Evolutionary conservation across 441 rosid species (phyloP).

Genomic region (Macaranga tanarius): DNA sequence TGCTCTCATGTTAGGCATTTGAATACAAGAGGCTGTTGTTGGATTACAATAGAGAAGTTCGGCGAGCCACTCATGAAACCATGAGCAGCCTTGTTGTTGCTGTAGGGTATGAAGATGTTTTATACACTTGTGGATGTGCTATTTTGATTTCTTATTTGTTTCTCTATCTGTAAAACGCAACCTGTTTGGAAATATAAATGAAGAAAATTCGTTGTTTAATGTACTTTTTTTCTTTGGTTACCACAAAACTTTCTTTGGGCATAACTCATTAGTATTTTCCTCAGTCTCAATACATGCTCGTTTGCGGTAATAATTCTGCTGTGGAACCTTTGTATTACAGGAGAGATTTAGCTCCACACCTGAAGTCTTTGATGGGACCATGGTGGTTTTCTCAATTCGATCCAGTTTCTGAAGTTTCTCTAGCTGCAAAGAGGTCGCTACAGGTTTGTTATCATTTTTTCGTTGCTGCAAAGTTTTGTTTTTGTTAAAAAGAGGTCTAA

Average conservation of each 20-base stretch:
- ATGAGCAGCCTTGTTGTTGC: constrained; percentile 72
- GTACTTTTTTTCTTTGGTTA: not conserved
- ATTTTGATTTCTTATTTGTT: not conserved
- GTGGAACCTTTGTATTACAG: constrained; percentile 42
- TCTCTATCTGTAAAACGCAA: constrained; percentile 8
- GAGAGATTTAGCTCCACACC: constrained; percentile 89
- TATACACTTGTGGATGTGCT: not conserved
- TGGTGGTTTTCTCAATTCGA: constrained; percentile 99
- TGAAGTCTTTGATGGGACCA: constrained; percentile 91
- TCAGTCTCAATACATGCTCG: not conserved
- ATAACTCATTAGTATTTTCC: not conserved
- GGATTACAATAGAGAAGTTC: constrained; percentile 94
- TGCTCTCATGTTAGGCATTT: constrained; percentile 55
- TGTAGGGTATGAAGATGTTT: constrained; percentile 61
- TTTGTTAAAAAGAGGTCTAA: not conserved
- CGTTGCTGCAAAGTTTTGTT: constrained; percentile 7
- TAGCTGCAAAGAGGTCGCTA: constrained; percentile 81
- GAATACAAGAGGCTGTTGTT: constrained; percentile 86
- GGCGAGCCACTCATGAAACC: constrained; percentile 85
- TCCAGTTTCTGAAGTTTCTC: constrained; percentile 79
- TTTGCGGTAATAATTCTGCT: constrained; percentile 14
- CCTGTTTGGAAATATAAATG: not conserved
- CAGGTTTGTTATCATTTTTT: constrained; percentile 53
- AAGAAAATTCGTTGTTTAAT: not conserved
- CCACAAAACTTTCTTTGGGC: constrained; percentile 2